These are phyloP conservation scores for Gossypium davidsonii DNA, from an alignment of 441 rosid genomes.

Conservation along the genomic window DNA sequence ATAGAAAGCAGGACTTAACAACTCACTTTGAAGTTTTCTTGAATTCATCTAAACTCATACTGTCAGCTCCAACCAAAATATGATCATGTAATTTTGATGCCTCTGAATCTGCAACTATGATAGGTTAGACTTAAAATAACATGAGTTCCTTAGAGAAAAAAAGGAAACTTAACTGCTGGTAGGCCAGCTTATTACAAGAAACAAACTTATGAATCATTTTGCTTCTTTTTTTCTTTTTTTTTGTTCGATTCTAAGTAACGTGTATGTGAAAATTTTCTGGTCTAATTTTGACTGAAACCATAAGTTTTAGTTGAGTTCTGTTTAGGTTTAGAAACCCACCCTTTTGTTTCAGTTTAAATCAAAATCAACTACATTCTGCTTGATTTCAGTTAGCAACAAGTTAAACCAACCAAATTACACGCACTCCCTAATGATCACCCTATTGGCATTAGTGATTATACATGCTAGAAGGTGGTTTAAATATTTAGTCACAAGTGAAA, in stretches of 20 bases:
- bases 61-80: background rate
- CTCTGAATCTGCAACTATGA: background rate
- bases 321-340: background rate
- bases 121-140: background rate
- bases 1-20: constrained; percentile 3
- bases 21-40: constrained; percentile 42
- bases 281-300: background rate
- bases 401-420: background rate
- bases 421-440: background rate
- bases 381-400: background rate
- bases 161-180: background rate
- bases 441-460: background rate
- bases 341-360: background rate
- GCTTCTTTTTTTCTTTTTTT: too few species aligned
- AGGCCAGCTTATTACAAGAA: background rate
- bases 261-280: background rate
- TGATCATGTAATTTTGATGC: background rate
- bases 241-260: background rate
- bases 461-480: background rate
- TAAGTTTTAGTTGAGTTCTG: background rate
- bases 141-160: background rate
- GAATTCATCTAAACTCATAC: constrained; percentile 13
- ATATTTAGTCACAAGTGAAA: background rate
- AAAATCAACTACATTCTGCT: background rate
- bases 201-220: background rate